A percentile compares a stretch with the other conserved stretches of the same genome.
These are phyloP conservation scores for Xerocomus minutiporus DNA, from an alignment of 1,284 basidiomycete species.

Conservation along the genomic window DNA sequence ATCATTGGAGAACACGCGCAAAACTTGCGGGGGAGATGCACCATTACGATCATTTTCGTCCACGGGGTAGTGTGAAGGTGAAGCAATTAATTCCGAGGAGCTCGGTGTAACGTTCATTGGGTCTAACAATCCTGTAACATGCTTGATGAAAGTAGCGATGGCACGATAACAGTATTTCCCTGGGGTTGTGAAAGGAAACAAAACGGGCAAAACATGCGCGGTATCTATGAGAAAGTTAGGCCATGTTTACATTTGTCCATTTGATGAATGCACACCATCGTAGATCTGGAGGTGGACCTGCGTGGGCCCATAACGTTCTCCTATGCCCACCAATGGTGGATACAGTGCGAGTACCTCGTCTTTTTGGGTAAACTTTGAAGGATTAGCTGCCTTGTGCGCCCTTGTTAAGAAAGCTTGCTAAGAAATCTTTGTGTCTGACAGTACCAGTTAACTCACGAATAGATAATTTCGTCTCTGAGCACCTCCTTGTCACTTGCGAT, in stretches of 20 bases:
- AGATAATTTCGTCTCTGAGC: constrained; percentile 88
- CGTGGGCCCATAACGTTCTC: constrained; percentile 62
- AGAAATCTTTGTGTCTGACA: not conserved
- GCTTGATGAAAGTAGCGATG: constrained; percentile 62
- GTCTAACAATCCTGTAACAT: constrained; percentile 49
- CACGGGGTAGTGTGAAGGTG: not conserved
- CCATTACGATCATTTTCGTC: not conserved
- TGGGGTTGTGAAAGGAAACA: constrained; percentile 81
- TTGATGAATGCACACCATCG: constrained; percentile 47
- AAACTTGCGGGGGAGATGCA: constrained; percentile 1
- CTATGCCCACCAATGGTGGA: constrained; percentile 63
- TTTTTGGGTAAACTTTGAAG: constrained; percentile 66
- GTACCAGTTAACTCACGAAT: constrained; percentile 52
- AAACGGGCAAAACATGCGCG: constrained; percentile 70
- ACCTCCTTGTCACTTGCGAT: constrained; percentile 91
- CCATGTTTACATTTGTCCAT: not conserved
- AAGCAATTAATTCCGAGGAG: constrained; percentile 8
- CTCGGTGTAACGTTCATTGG: constrained; percentile 10
- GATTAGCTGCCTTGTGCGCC: constrained; percentile 90
- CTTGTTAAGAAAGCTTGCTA: constrained; percentile 38
- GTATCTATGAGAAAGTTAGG: constrained; percentile 44
- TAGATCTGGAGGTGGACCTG: constrained; percentile 90
- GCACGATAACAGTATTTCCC: constrained; percentile 75
- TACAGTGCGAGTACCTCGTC: constrained; percentile 60
- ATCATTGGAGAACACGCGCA: constrained; percentile 10